These are phyloP conservation scores for Solanum stenotomum DNA, from an alignment of 257 asterid species.

Conservation along the genomic window DNA sequence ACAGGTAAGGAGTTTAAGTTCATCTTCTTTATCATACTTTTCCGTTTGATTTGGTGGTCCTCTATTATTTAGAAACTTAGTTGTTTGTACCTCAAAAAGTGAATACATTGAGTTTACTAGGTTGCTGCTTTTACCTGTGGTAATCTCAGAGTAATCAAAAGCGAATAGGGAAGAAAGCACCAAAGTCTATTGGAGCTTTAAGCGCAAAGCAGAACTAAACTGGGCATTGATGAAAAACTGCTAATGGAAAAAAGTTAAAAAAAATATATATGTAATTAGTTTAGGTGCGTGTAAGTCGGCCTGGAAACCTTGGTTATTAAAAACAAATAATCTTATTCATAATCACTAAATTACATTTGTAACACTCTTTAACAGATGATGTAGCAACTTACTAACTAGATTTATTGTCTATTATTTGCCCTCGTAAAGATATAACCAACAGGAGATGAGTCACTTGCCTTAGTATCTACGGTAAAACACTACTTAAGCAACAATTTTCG, in stretches of 20 bases:
- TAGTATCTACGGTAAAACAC: background rate
- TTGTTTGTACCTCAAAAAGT: background rate
- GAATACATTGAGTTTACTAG: background rate
- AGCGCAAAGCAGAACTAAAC: background rate
- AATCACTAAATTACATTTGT: background rate
- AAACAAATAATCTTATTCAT: background rate
- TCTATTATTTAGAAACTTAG: background rate
- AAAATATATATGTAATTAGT: background rate
- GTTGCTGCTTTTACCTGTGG: background rate
- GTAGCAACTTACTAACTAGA: background rate
- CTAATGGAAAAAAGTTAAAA: background rate
- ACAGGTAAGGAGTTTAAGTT: slow-evolving; percentile 38
- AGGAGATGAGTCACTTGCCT: background rate
- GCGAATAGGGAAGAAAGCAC: background rate
- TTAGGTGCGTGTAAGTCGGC: background rate
- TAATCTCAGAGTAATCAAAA: background rate
- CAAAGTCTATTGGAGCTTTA: background rate
- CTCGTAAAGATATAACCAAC: background rate
- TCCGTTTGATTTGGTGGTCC: background rate
- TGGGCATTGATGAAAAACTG: background rate
- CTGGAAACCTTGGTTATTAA: background rate
- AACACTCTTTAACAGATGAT: background rate
- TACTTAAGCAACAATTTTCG: background rate
- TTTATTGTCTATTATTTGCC: background rate
- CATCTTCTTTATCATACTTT: background rate